Base-by-base conservation (phyloP, 1,139 yeast species). In the Neolecta irregularis region DNA sequence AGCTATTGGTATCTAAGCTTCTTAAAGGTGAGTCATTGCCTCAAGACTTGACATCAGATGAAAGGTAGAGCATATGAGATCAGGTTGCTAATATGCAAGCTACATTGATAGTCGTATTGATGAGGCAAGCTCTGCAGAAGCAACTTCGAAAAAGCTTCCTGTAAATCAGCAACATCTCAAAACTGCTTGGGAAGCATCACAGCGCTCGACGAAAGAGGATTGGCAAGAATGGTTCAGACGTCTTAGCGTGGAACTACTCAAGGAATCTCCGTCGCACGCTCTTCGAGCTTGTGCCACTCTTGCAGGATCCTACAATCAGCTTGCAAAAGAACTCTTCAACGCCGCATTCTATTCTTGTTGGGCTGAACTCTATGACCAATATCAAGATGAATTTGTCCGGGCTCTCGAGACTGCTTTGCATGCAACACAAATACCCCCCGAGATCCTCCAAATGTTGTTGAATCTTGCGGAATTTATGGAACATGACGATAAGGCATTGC, bases 141-240 rank as follows among this genome's bases (percentile, higher is more conserved):
- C 74, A 46, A 71, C 77, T 1, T 65, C 77, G 11, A 73, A 74
- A 48, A 81, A 80, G 48, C 60, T 85, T 7, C 85, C 93, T 0
- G 81, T 79, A 9, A 76, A 79, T 46, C 85, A 78, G 43, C 73
- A 69, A 37, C 75, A 74, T 4, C 61, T 79, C 45, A 77, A 79
- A 48, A 68, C 71, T 32, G 83, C 91, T 1, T 91, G 98, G 98
- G 94, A 83, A 48, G 78, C 93, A 12, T 72, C 78, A 20, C 88
- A 81, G 46, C 69, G 91, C 44, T 68, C 92, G 31, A 81, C 95
- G 0, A 72, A 76, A 46, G 98, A 85, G 49, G 98, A 88, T 48
- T 91, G 98, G 98, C 85, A 78, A 50, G 98, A 88, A 50, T 91
- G 99, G 99, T 73, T 85, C 45, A 69, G 93, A 37, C 64, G 91